Base-by-base conservation (phyloP, 257 asterid genomes). In the Solanum bulbocastanum region DNA sequence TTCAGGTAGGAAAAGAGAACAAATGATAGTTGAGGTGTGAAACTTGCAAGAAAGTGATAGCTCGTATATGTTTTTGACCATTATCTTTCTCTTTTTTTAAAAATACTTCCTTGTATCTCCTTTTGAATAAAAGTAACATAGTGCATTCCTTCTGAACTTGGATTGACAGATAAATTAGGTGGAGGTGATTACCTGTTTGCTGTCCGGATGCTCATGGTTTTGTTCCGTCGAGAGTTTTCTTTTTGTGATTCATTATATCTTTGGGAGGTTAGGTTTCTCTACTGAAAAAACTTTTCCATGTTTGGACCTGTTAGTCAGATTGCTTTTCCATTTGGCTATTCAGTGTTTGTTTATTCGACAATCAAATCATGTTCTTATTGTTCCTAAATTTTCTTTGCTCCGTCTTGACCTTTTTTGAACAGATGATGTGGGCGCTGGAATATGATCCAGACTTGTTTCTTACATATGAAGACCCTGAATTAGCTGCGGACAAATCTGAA, bases 371-470 rank as follows among this genome's bases (percentile, higher is more conserved):
- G 44, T 30, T 40, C 68, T 32, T 39, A 30, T 35, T 81, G 46
- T 68, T 16, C 42, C 82, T 85, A 22, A 44, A 87, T 72, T 32
- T 71, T 73, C 81, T 49, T 66, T 39, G 10, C 73, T 90, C 66
- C 8, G 86, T 37, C 72, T 88, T 87, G 86, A 32, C 25, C 52
- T 83, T 37, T 72, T 75, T 73, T 23, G 39, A 68, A 87, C 92
- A 96, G 99, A 95, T 96, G 98, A 96, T 96, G 99, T 96, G 99
- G 99, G 99, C 98, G 27, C 92, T 96, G 76, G 99, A 96, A 90
- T 96, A 94, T 83, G 96, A 96, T 40, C 98, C 99, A 1, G 95
- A 94, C 88, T 79, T 94, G 82, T 96, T 91, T 87, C 10, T 87
- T 74, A 9, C 86, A 75, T 94, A 95, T 36, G 96, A 96, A 91